Base-by-base conservation (phyloP, 805 yeast genomes). In the Saccharomycopsis sp. region DNA sequence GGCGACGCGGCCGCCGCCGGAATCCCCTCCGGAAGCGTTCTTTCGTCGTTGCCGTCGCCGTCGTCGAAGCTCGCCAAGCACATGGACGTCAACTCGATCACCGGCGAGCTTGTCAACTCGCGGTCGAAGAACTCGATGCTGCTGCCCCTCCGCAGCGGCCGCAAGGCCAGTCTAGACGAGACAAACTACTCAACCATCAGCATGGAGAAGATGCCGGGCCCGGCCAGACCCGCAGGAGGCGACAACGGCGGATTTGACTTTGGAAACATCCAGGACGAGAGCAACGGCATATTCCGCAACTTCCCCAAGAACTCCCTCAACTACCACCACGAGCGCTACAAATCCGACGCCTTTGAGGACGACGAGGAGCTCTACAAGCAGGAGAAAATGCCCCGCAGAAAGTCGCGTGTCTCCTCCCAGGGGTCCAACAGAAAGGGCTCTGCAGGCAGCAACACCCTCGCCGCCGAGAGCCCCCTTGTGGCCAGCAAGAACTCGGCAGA, bases 261-360 rank as follows among this genome's bases (percentile, higher is more conserved):
- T n/a, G 24, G 24, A 16, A 47, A 44, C 23, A 40, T 21, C 34
- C 21, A 41, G 21, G 34, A 46, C 15, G 23, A 23, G 3, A 9
- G 21, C 18, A n/a, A 44, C 18, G 48, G 21, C 8, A 18, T 18
- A 16, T 44, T 44, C 18, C 48, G 48, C 21, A 44, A 44, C 53
- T 52, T 52, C 20, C 54, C 54, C 3, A 44, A 55, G 48, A 46
- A 50, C 21, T 51, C 58, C 14, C 44, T 55, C 20, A 51, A 51
- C 18, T 57, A 57, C 48, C 61, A 55, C 37, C 62, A 60, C 51
- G 52, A 57, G 24, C 57, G 62, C 5, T 60, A 60, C 52, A 60
- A 60, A 50, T 55, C 59, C 3, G 62, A 60, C 40, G 57, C 58
- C 15, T 51, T 60, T 24, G 62, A 60, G 7, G 58, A 58, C 34